Evolutionary conservation across 257 asterid species (phyloP).

Genomic region (Marsdenia floribunda): DNA sequence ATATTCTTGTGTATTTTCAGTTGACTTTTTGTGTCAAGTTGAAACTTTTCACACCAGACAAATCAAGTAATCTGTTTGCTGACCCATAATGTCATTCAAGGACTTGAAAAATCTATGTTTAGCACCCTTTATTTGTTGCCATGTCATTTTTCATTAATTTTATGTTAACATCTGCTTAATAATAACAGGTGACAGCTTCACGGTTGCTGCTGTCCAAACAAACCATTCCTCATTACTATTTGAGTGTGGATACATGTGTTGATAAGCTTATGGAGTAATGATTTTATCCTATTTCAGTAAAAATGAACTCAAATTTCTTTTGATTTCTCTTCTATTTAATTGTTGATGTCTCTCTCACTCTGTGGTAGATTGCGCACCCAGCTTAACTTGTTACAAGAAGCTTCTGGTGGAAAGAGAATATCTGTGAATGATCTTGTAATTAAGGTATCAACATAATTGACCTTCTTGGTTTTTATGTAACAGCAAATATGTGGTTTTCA

Average conservation of each 20-base stretch:
- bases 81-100: neutral
- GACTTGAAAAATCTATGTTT: neutral
- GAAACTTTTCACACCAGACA: neutral
- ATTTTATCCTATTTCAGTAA: constrained; percentile 8
- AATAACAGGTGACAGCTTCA: constrained; percentile 76
- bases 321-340: constrained; percentile 14
- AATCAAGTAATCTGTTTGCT: neutral
- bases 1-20: constrained; percentile 13
- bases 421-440: constrained; percentile 92
- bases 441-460: constrained; percentile 47
- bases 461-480: neutral
- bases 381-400: constrained; percentile 83
- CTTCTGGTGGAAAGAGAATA: constrained; percentile 91
- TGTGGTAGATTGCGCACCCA: constrained; percentile 65
- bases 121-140: neutral
- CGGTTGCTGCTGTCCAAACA: constrained; percentile 85
- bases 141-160: neutral
- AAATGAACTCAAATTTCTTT: constrained; percentile 6
- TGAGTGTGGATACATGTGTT: constrained; percentile 89
- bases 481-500: neutral
- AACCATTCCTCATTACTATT: constrained; percentile 94
- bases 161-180: constrained; percentile 12
- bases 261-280: constrained; percentile 91
- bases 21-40: neutral
- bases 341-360: constrained; percentile 3